Percentiles rank a stretch among this genome's conserved stretches.
phyloP scores from a whole-genome alignment of 345 rosid genomes.

The Acer negundo region DNA sequence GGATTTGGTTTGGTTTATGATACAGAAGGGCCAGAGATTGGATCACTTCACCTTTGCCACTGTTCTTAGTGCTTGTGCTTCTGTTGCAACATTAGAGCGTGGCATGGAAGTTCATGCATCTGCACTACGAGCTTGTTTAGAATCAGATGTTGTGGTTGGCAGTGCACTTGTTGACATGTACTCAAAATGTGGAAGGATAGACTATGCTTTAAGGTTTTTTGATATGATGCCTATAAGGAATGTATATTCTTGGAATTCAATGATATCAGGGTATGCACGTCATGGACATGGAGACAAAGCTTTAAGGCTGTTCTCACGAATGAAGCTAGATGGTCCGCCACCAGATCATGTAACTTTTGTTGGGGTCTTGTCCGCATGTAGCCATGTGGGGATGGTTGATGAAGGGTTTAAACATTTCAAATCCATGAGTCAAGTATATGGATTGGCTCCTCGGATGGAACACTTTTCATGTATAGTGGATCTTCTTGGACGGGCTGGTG shows the following conservation, averaged over 20 bases:
- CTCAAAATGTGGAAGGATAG: constrained; percentile 91
- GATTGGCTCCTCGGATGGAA: constrained; percentile 69
- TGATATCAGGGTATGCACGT: constrained; percentile 88
- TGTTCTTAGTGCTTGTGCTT: constrained; percentile 94
- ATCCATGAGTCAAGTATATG: constrained; percentile 61
- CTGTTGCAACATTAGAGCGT: constrained; percentile 82
- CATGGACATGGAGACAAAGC: constrained; percentile 85
- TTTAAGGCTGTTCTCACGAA: constrained; percentile 53
- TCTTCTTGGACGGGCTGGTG: constrained; percentile 87
- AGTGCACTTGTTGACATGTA: constrained; percentile 96
- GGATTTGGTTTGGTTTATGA: constrained; percentile 76
- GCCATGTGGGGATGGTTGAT: constrained; percentile 80
- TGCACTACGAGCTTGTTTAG: constrained; percentile 72
- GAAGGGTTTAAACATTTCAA: constrained; percentile 74
- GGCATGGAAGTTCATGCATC: constrained; percentile 96
- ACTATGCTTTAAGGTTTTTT: constrained; percentile 82
- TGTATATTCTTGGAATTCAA: constrained; percentile 93
- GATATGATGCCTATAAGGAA: constrained; percentile 67
- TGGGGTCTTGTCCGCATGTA: constrained; percentile 90
- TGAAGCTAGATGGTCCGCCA: constrained; percentile 62
- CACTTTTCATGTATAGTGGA: constrained; percentile 93
- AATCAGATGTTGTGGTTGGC: constrained; percentile 85
- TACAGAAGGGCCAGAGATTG: constrained; percentile 72
- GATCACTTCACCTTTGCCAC: constrained; percentile 87
- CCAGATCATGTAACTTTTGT: constrained; percentile 97